phyloP scores from a whole-genome alignment of 2,329 filamentous ascomycete species.

The Aspergillus amoenus region DNA sequence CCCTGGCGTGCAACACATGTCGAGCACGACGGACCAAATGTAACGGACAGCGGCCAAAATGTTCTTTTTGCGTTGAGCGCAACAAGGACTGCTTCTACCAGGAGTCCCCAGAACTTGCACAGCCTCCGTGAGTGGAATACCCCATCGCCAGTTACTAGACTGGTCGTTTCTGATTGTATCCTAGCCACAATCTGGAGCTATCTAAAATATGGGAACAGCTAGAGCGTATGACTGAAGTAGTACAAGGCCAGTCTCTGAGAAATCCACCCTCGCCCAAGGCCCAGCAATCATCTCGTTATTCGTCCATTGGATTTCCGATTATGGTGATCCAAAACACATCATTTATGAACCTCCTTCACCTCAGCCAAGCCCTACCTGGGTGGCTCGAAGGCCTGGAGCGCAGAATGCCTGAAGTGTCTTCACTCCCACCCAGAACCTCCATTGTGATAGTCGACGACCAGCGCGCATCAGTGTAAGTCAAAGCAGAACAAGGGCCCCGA shows the following conservation, averaged over 20 bases:
- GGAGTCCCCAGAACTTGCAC: not conserved
- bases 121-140: not conserved
- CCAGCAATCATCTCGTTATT: not conserved
- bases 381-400: not conserved
- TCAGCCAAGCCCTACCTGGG: not conserved
- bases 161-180: not conserved
- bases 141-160: no score
- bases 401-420: not conserved
- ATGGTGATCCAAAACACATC: not conserved
- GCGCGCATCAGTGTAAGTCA: not conserved
- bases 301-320: not conserved
- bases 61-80: conserved; percentile 7
- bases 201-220: not conserved
- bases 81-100: conserved; percentile 9
- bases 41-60: conserved; percentile 9
- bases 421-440: not conserved
- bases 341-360: not conserved
- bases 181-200: not conserved
- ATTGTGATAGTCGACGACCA: not conserved
- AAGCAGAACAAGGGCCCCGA: no score
- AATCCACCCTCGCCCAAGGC: not conserved
- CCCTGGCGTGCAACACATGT: conserved; percentile 6
- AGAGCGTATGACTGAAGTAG: not conserved
- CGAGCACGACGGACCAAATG: conserved; percentile 13
- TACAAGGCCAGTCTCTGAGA: not conserved